phyloP scores from a whole-genome alignment of 192 early-diverging fungal species.

The Linnemannia hyalina region DNA sequence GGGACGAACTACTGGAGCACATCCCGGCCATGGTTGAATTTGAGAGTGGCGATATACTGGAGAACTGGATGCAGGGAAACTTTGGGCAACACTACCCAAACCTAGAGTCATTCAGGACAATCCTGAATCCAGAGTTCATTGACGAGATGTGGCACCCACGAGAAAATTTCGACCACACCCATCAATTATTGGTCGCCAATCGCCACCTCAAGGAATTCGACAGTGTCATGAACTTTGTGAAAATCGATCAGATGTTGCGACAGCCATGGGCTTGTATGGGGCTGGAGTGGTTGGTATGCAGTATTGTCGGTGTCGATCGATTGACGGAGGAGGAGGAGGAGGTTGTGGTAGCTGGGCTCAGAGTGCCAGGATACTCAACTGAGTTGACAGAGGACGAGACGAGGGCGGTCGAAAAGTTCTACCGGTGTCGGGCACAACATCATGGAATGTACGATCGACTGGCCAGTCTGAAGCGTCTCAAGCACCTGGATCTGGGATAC shows the following conservation, averaged over 20 bases:
- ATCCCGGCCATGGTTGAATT: too few relatives aligned
- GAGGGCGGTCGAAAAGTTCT: neutral
- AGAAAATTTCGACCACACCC: neutral
- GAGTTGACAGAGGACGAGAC: neutral
- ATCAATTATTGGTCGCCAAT: neutral
- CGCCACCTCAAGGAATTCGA: neutral
- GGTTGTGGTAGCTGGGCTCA: neutral
- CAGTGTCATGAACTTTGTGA: neutral
- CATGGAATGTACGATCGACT: neutral
- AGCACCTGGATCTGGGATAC: slow-evolving; percentile 5
- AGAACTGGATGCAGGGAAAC: neutral
- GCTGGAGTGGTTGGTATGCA: neutral
- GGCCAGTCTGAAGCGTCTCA: neutral
- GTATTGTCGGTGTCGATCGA: neutral
- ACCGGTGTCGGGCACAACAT: neutral
- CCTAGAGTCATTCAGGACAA: neutral
- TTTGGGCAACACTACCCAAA: neutral
- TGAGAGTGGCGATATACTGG: too few relatives aligned
- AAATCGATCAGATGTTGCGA: neutral
- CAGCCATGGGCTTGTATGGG: neutral
- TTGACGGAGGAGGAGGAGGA: neutral
- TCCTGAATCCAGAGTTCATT: too few relatives aligned
- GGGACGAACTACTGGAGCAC: neutral
- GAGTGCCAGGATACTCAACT: neutral
- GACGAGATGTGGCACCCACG: neutral